Percentiles rank a stretch among this genome's conserved stretches.
Evolutionary conservation across 352 stramenopile species (phyloP).

Genomic region (Phytopythium mirpurense): DNA sequence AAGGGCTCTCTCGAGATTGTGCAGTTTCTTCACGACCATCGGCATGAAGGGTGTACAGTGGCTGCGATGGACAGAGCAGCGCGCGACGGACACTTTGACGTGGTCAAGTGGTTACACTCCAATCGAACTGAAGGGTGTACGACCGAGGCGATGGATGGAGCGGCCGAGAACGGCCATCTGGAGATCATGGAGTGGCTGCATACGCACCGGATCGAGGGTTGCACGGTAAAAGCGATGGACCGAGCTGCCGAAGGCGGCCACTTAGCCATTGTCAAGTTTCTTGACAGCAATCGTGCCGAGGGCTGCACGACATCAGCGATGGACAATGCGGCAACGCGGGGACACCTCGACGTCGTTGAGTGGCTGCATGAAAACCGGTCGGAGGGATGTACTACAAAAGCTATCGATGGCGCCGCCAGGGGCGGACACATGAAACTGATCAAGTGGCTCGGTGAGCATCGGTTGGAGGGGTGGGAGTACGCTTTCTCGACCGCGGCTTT

Average conservation of each 20-base stretch:
- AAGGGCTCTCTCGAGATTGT: background rate
- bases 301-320: no score
- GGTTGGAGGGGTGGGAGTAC: no score
- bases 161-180: background rate
- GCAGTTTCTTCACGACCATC: background rate
- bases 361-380: no score
- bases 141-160: background rate
- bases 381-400: background rate
- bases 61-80: background rate
- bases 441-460: background rate
- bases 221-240: no score
- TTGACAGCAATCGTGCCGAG: no score
- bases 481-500: no score
- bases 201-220: background rate
- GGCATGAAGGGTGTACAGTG: background rate
- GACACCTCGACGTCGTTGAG: no score
- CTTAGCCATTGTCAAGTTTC: no score
- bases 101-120: constrained; percentile 2
- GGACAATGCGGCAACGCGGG: no score
- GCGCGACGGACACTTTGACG: constrained; percentile 2
- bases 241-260: no score
- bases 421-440: background rate
- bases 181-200: background rate
- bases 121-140: background rate
- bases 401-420: background rate